Base-by-base conservation (phyloP, 1,284 basidiomycete genomes). In the Pseudozyma thailandica region DNA sequence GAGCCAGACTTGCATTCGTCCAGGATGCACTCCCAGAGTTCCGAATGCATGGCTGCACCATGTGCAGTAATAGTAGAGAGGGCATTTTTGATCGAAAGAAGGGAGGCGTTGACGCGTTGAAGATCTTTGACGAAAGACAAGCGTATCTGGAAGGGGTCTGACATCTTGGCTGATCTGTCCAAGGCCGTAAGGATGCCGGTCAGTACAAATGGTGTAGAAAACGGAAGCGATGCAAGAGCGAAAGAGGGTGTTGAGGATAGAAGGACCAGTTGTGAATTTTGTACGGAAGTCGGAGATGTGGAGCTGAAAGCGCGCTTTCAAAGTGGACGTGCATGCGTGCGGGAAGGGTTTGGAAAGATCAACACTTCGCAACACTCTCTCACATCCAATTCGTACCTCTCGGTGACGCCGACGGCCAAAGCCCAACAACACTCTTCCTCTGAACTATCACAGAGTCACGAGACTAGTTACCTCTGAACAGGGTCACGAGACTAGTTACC, bases 11-110 rank as follows among this genome's bases (percentile, higher is more conserved):
- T 93, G 81, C 90, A 92, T 85, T 95, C 91, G 80, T 95, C 92
- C 20, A 93, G 84, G 46, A 96, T 88, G 79, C 93, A 96, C 72
- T 94, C 93, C 94, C 94, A 97, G 4, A 98, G 84, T 81, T 96
- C 93, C 74, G 95, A 92, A 33, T 54, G 53, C 10, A 92, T 91
- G 61, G 91, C 86, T 1, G 89, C 85, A 54, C 90, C 93, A 82
- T 92, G 90, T 81, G 93, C 93, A 63, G 95, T 86, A 2, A 92
- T 92, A 79, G 90, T 95, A 2, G 88, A 86, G 25, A 95, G 92
- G 28, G 92, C 90, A 82, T 92, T 93, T 80, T 92, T 91, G 50
- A 96, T 95, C 33, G 92, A 93, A 79, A 90, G 90, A 80, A 94
- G 92, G 26, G 92, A 75, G 39, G 81, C 83, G 16, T 77, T 80